phyloP scores from a whole-genome alignment of 164 flowering plant genomes.

The Umbilicus rupestris region DNA sequence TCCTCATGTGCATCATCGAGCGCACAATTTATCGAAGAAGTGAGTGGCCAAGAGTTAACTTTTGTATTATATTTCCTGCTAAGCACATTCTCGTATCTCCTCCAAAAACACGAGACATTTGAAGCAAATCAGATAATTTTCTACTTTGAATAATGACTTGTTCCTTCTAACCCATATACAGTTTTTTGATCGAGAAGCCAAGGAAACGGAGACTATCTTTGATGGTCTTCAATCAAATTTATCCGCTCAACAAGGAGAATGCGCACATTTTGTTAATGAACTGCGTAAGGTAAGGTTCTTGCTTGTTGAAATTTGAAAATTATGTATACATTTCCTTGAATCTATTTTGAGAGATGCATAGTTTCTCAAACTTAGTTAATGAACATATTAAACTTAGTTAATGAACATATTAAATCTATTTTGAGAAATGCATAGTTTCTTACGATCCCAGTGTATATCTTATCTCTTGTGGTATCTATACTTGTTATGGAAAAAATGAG shows the following conservation, averaged over 20 bases:
- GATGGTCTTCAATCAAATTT: constrained; percentile 58
- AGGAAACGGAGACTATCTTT: constrained; percentile 47
- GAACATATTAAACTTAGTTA: background rate
- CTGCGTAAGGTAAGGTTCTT: constrained; percentile 55
- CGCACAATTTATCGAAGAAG: constrained; percentile 50
- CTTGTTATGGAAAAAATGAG: background rate
- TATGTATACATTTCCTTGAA: no score
- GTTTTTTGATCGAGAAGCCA: constrained; percentile 46
- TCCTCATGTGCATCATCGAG: constrained; percentile 42
- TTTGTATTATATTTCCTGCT: background rate
- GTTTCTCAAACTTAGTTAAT: background rate
- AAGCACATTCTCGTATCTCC: background rate
- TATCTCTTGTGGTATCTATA: background rate
- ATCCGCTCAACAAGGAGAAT: constrained; percentile 70
- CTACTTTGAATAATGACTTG: background rate
- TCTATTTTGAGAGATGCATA: background rate
- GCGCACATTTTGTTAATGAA: constrained; percentile 69
- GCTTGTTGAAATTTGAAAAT: no score
- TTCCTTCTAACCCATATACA: constrained; percentile 11
- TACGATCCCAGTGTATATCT: background rate
- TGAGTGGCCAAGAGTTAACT: constrained; percentile 17
- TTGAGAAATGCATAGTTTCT: background rate
- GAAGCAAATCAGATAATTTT: background rate
- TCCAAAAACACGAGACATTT: no score
- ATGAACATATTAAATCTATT: background rate